These are phyloP conservation scores for Bolboschoenoplectus hybrid DNA, from an alignment of 202 grass and related monocot genomes.

Conservation along the genomic window DNA sequence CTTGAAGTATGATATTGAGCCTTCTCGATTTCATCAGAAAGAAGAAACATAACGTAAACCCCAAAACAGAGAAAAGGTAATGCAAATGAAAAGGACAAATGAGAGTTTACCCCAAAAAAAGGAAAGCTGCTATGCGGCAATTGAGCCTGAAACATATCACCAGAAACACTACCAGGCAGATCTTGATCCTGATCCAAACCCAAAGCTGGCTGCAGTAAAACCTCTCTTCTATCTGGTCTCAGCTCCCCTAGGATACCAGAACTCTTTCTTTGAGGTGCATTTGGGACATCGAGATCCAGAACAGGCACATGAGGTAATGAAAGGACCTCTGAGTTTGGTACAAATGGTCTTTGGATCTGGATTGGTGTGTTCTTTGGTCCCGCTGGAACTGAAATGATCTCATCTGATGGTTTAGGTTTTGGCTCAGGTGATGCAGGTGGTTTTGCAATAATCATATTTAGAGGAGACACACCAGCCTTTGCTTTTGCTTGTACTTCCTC, in stretches of 20 bases:
- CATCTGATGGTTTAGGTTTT: constrained; percentile 30
- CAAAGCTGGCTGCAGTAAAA: constrained; percentile 35
- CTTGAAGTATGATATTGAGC: neutral
- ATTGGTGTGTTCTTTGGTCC: no score
- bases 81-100: constrained; percentile 29
- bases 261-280: constrained; percentile 33
- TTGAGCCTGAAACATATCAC: constrained; percentile 50
- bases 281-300: constrained; percentile 46
- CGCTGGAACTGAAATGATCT: no score
- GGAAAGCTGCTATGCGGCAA: constrained; percentile 77
- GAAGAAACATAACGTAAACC: constrained; percentile 6
- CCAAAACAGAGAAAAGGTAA: constrained; percentile 15
- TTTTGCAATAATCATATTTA: no score
- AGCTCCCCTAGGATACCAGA: constrained; percentile 49
- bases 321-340: no score
- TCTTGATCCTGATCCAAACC: constrained; percentile 14
- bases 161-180: constrained; percentile 16
- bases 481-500: constrained; percentile 39
- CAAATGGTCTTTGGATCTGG: no score
- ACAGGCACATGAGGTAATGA: no score
- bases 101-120: constrained; percentile 61
- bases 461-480: neutral
- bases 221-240: constrained; percentile 46
- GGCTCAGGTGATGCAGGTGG: no score
- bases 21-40: constrained; percentile 19